Evolutionary conservation across 1,284 basidiomycete genomes (phyloP), one percentile per base, ranked within the genome.

Genomic region (Trichosporon faecale): DNA sequence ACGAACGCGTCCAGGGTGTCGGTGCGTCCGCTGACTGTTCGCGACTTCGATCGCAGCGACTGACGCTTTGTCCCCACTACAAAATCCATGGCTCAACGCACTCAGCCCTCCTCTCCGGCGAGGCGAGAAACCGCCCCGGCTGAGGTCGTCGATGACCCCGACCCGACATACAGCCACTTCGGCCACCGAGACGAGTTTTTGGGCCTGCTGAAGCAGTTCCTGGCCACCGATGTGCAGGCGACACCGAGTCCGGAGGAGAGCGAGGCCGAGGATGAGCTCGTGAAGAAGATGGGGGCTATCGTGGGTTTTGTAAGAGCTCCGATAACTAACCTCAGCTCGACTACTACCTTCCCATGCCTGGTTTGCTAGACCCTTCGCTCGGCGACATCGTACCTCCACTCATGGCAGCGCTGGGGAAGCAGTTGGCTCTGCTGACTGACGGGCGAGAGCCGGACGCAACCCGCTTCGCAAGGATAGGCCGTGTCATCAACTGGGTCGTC

Each of bases 341-440:
- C 80, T 88, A 90, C 79, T 99, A 98, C 78, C 95, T 98, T 79
- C 95, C 98, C 71, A 92, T 96, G 77, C 87, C 95, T 1, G 94
- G 95, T 77, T 88, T 99, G 0, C 87, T 98, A n/a, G 97, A 99
- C 80, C 95, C 95, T n/a, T 91, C 89, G 76, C 87, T 99, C n/a
- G 92, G 95, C 77, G 80, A 85, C 18, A 89, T 99, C 70, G 88
- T 98, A 12, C 83, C 86, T 1, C 95, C 95, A 0, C 88, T 92
- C 2, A 89, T 94, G 64, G 86, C 88, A 33, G 81, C 82, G n/a
- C 82, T 97, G 55, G 89, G 89, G 76, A 74, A 75, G 9, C 87
- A 89, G 74, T 88, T 90, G n/a, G 87, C 85, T 74, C 74, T 78
- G 12, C 84, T 87, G 55, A 82, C 85, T 35, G 81, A 83, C 21